Percentiles rank a stretch among this genome's conserved stretches.
Conservation (phyloP, 768 basidiomycete species). For the Suillus placidus region DNA sequence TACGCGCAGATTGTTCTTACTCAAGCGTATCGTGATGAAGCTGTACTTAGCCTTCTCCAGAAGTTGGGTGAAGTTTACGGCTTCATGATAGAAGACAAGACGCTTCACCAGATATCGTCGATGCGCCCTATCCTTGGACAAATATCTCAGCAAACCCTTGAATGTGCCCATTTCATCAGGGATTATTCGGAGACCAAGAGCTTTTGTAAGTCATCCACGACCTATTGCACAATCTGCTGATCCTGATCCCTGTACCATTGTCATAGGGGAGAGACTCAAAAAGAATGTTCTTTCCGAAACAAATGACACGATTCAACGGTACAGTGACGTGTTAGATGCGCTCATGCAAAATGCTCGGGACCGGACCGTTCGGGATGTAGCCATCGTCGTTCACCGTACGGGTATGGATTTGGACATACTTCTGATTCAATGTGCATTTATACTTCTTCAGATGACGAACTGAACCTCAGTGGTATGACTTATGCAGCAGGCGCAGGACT, state of each 20-base stretch:
- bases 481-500: slow-evolving; percentile 12
- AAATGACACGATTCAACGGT: not conserved
- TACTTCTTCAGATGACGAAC: not conserved
- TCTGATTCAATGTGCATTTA: not conserved
- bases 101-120: slow-evolving; percentile 3
- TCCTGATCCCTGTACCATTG: not conserved
- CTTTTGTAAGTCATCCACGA: slow-evolving; percentile 9
- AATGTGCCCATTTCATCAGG: slow-evolving; percentile 13
- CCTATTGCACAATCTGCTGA: not conserved
- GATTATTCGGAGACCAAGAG: slow-evolving; percentile 13
- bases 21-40: slow-evolving; percentile 6
- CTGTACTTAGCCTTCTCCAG: slow-evolving; percentile 10
- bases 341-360: slow-evolving; percentile 11
- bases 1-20: not conserved
- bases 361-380: not conserved
- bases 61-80: slow-evolving; percentile 10
- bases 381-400: not conserved
- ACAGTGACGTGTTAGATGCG: slow-evolving; percentile 2
- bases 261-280: slow-evolving; percentile 2
- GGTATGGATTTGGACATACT: slow-evolving; percentile 2
- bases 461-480: slow-evolving; percentile 3
- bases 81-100: slow-evolving; percentile 7
- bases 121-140: slow-evolving; percentile 3
- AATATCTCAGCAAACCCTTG: slow-evolving; percentile 8
- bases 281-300: not conserved